Evolutionary conservation across 352 stramenopile species (phyloP).

Genomic region (Globisporangium nagaii): DNA sequence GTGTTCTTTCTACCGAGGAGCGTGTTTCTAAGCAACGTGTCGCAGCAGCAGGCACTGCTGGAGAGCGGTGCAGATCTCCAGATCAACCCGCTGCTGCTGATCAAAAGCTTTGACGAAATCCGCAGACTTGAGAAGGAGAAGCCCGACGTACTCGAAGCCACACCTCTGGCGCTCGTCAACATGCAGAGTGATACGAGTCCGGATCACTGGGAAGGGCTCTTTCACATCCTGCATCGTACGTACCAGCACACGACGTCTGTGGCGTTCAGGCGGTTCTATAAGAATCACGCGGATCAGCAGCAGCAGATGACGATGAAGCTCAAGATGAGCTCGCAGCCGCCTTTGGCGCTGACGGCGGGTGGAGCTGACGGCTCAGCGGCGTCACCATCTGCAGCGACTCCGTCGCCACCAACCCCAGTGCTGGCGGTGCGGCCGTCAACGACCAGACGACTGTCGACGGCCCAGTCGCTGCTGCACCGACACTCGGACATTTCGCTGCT

Average conservation of each 20-base stretch:
- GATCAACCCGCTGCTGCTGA: slow-evolving; percentile 20
- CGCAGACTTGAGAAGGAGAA: slow-evolving; percentile 26
- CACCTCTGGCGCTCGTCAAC: slow-evolving; percentile 35
- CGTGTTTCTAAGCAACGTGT: neutral
- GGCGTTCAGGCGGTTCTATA: slow-evolving; percentile 1
- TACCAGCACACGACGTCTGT: slow-evolving; percentile 20
- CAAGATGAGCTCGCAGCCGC: neutral
- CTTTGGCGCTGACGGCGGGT: neutral
- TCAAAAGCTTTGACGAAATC: slow-evolving; percentile 22
- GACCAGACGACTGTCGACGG: slow-evolving; percentile 5
- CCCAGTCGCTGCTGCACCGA: slow-evolving; percentile 18
- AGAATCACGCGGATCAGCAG: neutral
- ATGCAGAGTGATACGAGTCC: slow-evolving; percentile 15
- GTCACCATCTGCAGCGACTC: neutral
- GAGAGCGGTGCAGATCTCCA: neutral
- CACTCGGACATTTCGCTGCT: slow-evolving; percentile 20
- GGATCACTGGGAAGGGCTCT: slow-evolving; percentile 38
- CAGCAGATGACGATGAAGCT: neutral
- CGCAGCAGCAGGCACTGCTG: neutral
- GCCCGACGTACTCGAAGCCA: slow-evolving; percentile 28
- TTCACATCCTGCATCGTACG: slow-evolving; percentile 35
- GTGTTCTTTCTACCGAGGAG: slow-evolving; percentile 7
- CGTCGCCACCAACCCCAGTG: neutral
- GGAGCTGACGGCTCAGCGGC: no score
- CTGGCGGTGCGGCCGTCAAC: neutral